phyloP scores from a whole-genome alignment of 441 rosid species.

The Aleurites moluccanus region DNA sequence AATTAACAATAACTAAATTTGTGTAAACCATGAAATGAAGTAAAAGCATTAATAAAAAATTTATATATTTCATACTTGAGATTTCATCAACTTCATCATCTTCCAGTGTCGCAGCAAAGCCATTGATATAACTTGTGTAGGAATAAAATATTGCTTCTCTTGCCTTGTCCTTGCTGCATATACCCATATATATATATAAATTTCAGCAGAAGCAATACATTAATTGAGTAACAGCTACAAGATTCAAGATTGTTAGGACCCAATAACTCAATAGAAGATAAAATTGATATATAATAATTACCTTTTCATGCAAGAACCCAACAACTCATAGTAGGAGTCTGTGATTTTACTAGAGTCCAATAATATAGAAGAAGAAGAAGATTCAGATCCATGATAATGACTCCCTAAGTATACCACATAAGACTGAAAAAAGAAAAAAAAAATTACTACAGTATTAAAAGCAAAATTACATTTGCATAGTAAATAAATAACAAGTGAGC shows the following conservation, averaged over 20 bases:
- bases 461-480: not conserved
- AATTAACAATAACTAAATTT: not conserved
- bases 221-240: too few species aligned
- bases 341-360: slow-evolving; percentile 28
- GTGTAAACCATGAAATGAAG: not conserved
- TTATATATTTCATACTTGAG: slow-evolving; percentile 30
- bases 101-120: slow-evolving; percentile 55
- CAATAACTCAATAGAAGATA: not conserved
- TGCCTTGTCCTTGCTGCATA: slow-evolving; percentile 39
- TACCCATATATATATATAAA: too few species aligned
- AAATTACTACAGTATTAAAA: not conserved
- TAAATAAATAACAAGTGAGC: not conserved
- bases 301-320: slow-evolving; percentile 50
- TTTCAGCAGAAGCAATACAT: not conserved
- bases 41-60: not conserved
- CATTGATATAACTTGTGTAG: slow-evolving; percentile 49
- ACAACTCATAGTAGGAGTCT: slow-evolving; percentile 40
- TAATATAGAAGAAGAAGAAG: slow-evolving; percentile 23
- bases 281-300: slow-evolving; percentile 1
- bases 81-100: slow-evolving; percentile 50
- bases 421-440: slow-evolving; percentile 30
- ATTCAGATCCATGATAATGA: slow-evolving; percentile 36
- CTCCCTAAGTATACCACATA: slow-evolving; percentile 63
- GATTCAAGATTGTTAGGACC: too few species aligned
- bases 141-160: slow-evolving; percentile 48